Evolutionary conservation across 1,284 basidiomycete genomes (phyloP).

Genomic region (Leucoagaricus sp.): DNA sequence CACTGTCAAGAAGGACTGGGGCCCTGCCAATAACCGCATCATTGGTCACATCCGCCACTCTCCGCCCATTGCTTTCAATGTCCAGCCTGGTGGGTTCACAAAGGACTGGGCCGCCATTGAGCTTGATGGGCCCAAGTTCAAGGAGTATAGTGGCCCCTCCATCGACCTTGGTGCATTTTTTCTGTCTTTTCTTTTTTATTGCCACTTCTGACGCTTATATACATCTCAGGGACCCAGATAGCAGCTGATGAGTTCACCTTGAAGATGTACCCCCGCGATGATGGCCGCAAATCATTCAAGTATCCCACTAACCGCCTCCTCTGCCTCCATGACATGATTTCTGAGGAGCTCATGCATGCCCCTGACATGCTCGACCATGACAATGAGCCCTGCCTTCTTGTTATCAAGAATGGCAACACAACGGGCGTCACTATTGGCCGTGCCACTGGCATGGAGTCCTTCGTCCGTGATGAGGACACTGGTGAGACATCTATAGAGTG

Average conservation of each 20-base stretch:
- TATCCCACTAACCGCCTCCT: conserved; percentile 24
- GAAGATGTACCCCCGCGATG: not conserved
- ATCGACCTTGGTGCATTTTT: conserved; percentile 31
- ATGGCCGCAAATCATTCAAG: conserved; percentile 7
- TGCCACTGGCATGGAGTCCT: conserved; percentile 24
- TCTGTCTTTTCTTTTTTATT: conserved; percentile 14
- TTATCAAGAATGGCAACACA: conserved; percentile 27
- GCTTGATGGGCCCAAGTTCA: conserved; percentile 12
- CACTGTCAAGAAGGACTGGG: conserved; percentile 26
- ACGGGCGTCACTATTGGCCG: conserved; percentile 33
- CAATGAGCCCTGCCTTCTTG: conserved; percentile 22
- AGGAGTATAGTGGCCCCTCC: conserved; percentile 28
- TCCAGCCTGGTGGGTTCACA: conserved; percentile 14
- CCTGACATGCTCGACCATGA: conserved; percentile 22
- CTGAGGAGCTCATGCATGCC: conserved; percentile 23
- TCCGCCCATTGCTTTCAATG: conserved; percentile 26
- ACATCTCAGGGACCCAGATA: conserved; percentile 4
- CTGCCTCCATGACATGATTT: conserved; percentile 20
- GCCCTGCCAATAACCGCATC: conserved; percentile 24
- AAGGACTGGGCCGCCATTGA: conserved; percentile 13
- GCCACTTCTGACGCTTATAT: conserved; percentile 13
- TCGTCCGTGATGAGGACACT: not conserved
- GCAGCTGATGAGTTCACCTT: not conserved
- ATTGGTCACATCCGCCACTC: conserved; percentile 34
- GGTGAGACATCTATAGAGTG: no score